Conservation (phyloP, 2,329 filamentous ascomycete species). For the Orbilia ellipsospora region DNA sequence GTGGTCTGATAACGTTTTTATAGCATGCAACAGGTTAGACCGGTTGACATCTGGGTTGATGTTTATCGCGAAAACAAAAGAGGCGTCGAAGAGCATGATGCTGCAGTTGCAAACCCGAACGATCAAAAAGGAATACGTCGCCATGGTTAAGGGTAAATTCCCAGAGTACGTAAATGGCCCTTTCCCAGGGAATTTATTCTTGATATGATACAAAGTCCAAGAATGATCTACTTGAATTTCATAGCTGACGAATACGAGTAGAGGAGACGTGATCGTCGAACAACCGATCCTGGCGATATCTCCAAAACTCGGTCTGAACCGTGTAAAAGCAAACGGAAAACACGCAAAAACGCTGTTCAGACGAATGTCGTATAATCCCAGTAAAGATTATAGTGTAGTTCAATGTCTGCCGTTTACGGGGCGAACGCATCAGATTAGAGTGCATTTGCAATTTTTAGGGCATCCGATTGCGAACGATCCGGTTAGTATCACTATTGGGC, state of each 20-base stretch:
- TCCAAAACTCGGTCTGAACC: slow-evolving; percentile 91
- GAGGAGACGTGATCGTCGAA: slow-evolving; percentile 86
- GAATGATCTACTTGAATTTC: background rate
- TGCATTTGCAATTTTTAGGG: slow-evolving; percentile 92
- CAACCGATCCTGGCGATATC: slow-evolving; percentile 94
- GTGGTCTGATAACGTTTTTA: slow-evolving; percentile 62
- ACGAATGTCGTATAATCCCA: slow-evolving; percentile 88
- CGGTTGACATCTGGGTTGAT: slow-evolving; percentile 94
- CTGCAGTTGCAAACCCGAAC: slow-evolving; percentile 81
- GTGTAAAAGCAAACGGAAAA: slow-evolving; percentile 93
- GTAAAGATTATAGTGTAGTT: slow-evolving; percentile 90
- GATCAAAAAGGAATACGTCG: slow-evolving; percentile 94
- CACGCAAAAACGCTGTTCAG: slow-evolving; percentile 90
- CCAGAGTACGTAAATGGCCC: slow-evolving; percentile 68
- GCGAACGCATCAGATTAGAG: slow-evolving; percentile 91
- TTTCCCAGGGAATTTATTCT: background rate
- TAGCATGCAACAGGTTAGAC: slow-evolving; percentile 92
- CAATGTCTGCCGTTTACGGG: slow-evolving; percentile 93
- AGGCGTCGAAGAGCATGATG: slow-evolving; percentile 80
- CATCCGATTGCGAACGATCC: slow-evolving; percentile 97
- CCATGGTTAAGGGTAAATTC: slow-evolving; percentile 88
- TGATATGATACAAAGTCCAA: background rate
- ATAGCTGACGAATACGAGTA: background rate
- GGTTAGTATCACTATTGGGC: background rate
- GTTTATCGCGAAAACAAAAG: slow-evolving; percentile 91